These are phyloP conservation scores for Crassisporium funariophilum DNA, from an alignment of 768 basidiomycete genomes.

Conservation along the genomic window DNA sequence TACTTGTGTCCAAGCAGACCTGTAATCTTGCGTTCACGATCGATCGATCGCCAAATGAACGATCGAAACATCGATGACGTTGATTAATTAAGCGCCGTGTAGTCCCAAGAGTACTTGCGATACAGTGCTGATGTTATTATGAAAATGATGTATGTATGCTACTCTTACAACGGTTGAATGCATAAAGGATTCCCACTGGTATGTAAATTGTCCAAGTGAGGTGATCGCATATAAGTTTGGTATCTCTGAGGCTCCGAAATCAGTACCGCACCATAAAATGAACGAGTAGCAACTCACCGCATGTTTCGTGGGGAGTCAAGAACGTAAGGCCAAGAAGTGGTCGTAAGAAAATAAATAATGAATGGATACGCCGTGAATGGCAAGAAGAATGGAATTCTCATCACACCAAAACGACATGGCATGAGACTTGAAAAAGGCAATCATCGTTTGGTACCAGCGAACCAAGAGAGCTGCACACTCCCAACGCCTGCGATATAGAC, in stretches of 20 bases:
- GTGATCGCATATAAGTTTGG: slow-evolving; percentile 13
- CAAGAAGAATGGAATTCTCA: background rate
- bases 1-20: too few species aligned
- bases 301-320: slow-evolving; percentile 4
- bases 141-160: background rate
- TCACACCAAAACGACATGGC: too few species aligned
- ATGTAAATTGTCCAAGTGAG: slow-evolving; percentile 15
- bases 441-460: slow-evolving; percentile 51
- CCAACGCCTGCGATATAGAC: slow-evolving; percentile 76
- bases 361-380: slow-evolving; percentile 2
- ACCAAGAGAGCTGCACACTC: slow-evolving; percentile 80
- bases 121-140: too few species aligned
- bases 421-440: background rate
- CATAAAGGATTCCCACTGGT: slow-evolving; percentile 10
- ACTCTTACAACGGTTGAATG: slow-evolving; percentile 11
- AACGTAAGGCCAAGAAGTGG: slow-evolving; percentile 8
- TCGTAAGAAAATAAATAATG: slow-evolving; percentile 3
- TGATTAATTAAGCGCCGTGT: too few species aligned
- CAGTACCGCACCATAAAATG: background rate
- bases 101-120: too few species aligned
- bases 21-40: background rate
- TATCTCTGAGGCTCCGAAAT: background rate
- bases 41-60: slow-evolving; percentile 6
- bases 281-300: slow-evolving; percentile 10
- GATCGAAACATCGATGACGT: too few species aligned